Evolutionary conservation across 441 rosid genomes (phyloP).

Genomic region (Adansonia grandidieri): DNA sequence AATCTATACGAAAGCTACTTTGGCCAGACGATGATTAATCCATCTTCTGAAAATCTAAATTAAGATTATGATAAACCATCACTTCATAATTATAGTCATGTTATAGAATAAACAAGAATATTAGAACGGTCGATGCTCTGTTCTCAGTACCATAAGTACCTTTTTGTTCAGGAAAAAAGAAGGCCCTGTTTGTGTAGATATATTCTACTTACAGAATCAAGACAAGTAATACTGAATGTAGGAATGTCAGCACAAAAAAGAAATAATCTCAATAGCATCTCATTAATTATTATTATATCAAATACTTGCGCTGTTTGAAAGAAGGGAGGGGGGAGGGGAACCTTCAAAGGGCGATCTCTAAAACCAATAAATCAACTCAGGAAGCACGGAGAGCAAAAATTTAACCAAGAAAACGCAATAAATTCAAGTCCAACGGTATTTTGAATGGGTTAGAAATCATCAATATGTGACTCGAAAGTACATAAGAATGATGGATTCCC

Average conservation of each 20-base stretch:
- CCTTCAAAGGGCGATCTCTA: not conserved
- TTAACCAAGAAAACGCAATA: not conserved
- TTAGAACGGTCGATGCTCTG: too few species aligned
- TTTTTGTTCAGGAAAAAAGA: not conserved
- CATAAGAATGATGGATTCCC: not conserved
- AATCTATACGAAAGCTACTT: not conserved
- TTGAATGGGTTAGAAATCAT: not conserved
- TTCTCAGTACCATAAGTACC: not conserved
- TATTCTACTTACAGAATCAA: not conserved
- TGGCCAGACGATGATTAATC: not conserved
- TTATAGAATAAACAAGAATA: not conserved
- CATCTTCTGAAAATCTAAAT: not conserved
- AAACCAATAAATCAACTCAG: not conserved
- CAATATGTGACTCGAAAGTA: not conserved
- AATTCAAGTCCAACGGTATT: slow-evolving; percentile 1
- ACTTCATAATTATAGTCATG: not conserved
- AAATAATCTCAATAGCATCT: not conserved
- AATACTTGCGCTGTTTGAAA: not conserved
- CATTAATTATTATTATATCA: not conserved
- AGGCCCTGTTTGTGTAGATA: not conserved
- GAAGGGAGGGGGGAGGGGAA: too few species aligned
- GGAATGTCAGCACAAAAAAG: not conserved
- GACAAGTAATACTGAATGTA: not conserved
- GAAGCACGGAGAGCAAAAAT: not conserved
- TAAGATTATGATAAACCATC: slow-evolving; percentile 7